Base-by-base conservation (phyloP, 768 basidiomycete species). In the Daedaleopsis nitida region DNA sequence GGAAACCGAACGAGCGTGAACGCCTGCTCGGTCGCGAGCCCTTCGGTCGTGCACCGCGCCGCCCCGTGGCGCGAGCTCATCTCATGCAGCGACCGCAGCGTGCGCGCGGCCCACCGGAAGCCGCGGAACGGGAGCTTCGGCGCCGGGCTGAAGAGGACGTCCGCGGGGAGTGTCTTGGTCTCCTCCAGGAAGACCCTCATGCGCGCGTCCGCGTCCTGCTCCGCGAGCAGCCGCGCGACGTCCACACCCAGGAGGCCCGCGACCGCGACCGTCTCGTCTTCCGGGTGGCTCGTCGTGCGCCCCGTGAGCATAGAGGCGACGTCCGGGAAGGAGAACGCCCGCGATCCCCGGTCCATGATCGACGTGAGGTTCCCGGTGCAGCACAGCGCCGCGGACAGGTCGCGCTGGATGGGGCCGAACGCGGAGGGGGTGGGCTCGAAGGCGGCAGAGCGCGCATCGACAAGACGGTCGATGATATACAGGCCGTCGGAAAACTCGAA, bases 401-500 rank as follows among this genome's bases (percentile, higher is more conserved):
- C 27, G 27, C 27, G 27, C 27, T 32, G 27, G 27, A 32, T 32
- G 27, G 27, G 27, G 27, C 27, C 27, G 27, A 3, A 32, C 27
- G 27, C 27, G 27, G 27, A 32, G 3, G 27, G 27, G 27, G 7
- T 32, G 27, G 27, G 27, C 27, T 32, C 27, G 27, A 32, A 32
- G 27, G 27, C 27, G 27, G 27, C 27, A 32, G 27, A 32, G 27
- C 27, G 27, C 39, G 39, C 39, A 3, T 42, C 13, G 11, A 13
- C 39, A 13, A 42, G 21, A 12, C 14, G 16, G 3, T 3, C 8
- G 39, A 56, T 21, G n/a, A 32, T n/a, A 5, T 38, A 16, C 5
- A 48, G 44, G 8, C 60, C 60, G 34, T 61, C 55, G 5, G 49
- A 17, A 37, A 61, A 51, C 37, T 55, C 60, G 34, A 61, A 56